Percentiles rank a stretch among this genome's conserved stretches.
Conservation (phyloP, 495 filamentous ascomycete species). For the Podospora conica region DNA sequence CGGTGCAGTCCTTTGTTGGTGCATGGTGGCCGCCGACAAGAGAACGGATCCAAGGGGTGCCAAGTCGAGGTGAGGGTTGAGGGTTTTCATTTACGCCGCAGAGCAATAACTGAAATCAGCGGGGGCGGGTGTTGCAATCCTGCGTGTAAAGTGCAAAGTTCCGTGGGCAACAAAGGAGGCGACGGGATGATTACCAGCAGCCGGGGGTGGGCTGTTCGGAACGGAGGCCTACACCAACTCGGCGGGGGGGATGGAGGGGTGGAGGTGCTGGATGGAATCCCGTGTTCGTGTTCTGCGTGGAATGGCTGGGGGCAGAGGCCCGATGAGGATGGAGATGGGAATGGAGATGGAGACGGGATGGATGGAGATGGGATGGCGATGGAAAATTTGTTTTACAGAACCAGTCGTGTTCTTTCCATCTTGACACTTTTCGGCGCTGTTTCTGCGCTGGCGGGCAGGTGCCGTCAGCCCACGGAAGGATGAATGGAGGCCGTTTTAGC, state of each 20-base stretch:
- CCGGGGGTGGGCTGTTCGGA: neutral
- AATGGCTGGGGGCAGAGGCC: neutral
- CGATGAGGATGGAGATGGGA: neutral
- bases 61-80: neutral
- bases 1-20: neutral
- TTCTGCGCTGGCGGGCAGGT: neutral
- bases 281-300: neutral
- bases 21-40: neutral
- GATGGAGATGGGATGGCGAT: no score
- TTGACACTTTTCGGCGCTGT: neutral
- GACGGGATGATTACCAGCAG: neutral
- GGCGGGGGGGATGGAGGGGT: no score
- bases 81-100: neutral
- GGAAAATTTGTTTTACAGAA: no score
- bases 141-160: conserved; percentile 9
- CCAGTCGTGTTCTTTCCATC: neutral
- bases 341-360: no score
- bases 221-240: no score
- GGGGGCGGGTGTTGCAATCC: neutral
- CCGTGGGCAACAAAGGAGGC: neutral
- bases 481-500: neutral
- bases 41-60: neutral
- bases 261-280: neutral
- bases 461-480: neutral
- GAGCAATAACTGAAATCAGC: neutral